Conservation (phyloP, 345 rosid species). For the Durio zibethinus region DNA sequence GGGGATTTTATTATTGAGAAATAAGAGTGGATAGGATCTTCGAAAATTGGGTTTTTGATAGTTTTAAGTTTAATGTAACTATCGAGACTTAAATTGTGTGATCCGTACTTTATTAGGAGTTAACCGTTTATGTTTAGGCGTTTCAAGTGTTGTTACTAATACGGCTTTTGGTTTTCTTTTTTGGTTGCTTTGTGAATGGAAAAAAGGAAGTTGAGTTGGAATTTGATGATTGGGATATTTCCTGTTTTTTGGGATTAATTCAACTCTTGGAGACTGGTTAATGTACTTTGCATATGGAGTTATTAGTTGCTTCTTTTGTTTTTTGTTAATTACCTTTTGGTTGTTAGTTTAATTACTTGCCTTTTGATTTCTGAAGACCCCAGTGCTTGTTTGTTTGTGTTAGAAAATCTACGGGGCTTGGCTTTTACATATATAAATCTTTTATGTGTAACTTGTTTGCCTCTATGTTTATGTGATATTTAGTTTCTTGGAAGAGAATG, state of each 20-base stretch:
- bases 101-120: neutral
- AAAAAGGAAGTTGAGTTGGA: neutral
- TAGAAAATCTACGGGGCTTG: neutral
- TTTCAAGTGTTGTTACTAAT: neutral
- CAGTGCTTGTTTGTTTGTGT: neutral
- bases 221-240: neutral
- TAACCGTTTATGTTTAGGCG: neutral
- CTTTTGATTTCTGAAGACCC: neutral
- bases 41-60: neutral
- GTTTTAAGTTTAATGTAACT: neutral
- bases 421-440: neutral
- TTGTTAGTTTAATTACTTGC: no score
- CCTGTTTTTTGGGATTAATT: neutral
- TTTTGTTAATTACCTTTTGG: no score
- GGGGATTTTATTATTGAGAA: neutral
- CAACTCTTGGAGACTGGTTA: neutral
- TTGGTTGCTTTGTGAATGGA: slow-evolving; percentile 3
- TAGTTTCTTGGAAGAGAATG: neutral
- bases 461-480: neutral
- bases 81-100: neutral
- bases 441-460: neutral
- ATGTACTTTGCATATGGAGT: neutral
- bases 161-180: neutral
- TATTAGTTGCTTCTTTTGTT: neutral
- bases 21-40: neutral